These are phyloP conservation scores for Pseudogymnoascus sp. DNA, from an alignment of 2,329 filamentous ascomycete genomes.

Conservation along the genomic window DNA sequence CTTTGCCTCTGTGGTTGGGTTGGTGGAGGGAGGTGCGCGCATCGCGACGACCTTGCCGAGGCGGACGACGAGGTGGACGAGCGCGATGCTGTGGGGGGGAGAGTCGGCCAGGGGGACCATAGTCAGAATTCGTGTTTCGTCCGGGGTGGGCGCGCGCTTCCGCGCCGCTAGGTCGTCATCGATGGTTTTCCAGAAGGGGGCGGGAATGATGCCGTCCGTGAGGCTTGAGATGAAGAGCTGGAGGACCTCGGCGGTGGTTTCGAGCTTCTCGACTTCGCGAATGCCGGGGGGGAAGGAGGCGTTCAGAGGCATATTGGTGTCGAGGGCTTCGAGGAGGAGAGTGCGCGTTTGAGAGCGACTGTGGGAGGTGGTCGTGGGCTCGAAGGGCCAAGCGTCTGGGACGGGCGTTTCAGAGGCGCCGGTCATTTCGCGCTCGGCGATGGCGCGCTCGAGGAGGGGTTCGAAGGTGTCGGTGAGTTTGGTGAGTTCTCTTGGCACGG, in stretches of 20 bases:
- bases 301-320: constrained; percentile 56
- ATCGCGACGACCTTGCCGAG: constrained; percentile 35
- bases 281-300: constrained; percentile 55
- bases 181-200: constrained; percentile 60
- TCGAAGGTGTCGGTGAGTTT: constrained; percentile 75
- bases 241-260: constrained; percentile 63
- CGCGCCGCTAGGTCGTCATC: constrained; percentile 44
- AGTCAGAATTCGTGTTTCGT: constrained; percentile 51
- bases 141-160: constrained; percentile 35
- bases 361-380: constrained; percentile 19
- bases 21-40: not conserved
- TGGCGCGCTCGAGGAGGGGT: constrained; percentile 44
- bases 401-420: constrained; percentile 41
- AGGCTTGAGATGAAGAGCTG: constrained; percentile 67
- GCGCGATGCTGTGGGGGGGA: constrained; percentile 78
- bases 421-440: constrained; percentile 55
- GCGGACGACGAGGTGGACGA: constrained; percentile 78
- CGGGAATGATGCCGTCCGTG: constrained; percentile 69
- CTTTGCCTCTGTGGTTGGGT: not conserved
- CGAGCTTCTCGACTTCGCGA: constrained; percentile 58
- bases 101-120: constrained; percentile 65
- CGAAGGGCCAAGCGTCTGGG: constrained; percentile 52
- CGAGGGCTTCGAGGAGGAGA: constrained; percentile 57
- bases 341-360: constrained; percentile 12
- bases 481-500: constrained; percentile 55